Evolutionary conservation across 441 rosid species (phyloP).

Genomic region (Bruguiera hainesii): DNA sequence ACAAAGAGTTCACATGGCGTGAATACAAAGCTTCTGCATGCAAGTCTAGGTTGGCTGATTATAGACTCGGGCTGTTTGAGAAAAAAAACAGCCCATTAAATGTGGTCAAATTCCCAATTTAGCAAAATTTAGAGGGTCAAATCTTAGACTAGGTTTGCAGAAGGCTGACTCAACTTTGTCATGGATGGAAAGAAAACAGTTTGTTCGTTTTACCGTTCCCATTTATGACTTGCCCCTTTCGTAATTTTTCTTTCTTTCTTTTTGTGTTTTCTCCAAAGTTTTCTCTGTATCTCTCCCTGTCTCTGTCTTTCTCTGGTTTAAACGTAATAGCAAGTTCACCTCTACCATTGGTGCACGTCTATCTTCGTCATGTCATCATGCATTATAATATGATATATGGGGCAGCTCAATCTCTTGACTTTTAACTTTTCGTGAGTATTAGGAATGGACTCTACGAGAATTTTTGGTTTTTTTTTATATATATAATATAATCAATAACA

Average conservation of each 20-base stretch:
- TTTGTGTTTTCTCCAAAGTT: neutral
- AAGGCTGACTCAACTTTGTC: neutral
- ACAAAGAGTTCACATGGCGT: conserved; percentile 69
- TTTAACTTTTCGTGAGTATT: too few relatives aligned
- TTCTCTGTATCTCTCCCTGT: neutral
- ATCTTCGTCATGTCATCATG: neutral
- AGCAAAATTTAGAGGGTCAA: neutral
- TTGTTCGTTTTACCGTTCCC: neutral
- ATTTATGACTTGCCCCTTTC: too few relatives aligned
- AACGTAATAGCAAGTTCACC: neutral
- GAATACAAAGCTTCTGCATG: conserved; percentile 70
- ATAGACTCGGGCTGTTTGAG: conserved; percentile 63
- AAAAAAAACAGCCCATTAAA: conserved; percentile 29
- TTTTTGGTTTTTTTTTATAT: too few relatives aligned
- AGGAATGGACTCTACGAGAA: too few relatives aligned
- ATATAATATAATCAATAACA: too few relatives aligned
- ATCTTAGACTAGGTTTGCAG: neutral
- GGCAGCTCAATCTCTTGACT: too few relatives aligned
- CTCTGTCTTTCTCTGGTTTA: neutral
- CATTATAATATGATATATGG: too few relatives aligned
- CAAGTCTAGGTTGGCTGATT: conserved; percentile 55
- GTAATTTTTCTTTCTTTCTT: neutral
- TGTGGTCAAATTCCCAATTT: conserved; percentile 1
- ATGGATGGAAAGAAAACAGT: neutral
- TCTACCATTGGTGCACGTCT: neutral